These are phyloP conservation scores for Phytophthora cryptogea DNA, from an alignment of 352 stramenopile species.

Conservation along the genomic window DNA sequence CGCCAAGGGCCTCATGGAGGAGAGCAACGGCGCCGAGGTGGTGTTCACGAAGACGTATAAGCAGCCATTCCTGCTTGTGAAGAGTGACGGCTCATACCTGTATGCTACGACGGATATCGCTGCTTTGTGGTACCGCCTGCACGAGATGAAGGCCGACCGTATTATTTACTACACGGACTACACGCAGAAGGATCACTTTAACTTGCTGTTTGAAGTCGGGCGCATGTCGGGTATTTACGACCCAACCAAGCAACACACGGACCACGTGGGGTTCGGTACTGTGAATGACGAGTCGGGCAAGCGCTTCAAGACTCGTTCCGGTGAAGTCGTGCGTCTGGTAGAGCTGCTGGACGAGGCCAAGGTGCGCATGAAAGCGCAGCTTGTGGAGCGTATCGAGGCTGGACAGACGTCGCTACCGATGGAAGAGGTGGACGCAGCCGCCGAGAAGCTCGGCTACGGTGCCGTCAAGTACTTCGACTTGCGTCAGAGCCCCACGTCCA, in stretches of 20 bases:
- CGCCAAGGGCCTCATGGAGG: conserved; percentile 84
- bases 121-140: conserved; percentile 84
- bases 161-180: conserved; percentile 90
- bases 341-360: conserved; percentile 99
- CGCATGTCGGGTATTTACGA: conserved; percentile 81
- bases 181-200: conserved; percentile 89
- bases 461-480: conserved; percentile 99
- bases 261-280: conserved; percentile 87
- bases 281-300: conserved; percentile 89
- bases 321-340: conserved; percentile 98
- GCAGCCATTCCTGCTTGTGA: conserved; percentile 89
- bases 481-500: conserved; percentile 96
- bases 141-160: conserved; percentile 82
- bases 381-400: conserved; percentile 92
- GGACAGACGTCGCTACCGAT: conserved; percentile 86
- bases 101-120: conserved; percentile 89
- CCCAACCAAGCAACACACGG: conserved; percentile 78
- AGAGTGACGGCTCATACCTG: conserved; percentile 86
- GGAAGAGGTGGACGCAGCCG: conserved; percentile 93
- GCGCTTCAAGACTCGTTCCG: conserved; percentile 98
- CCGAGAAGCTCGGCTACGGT: conserved; percentile 97
- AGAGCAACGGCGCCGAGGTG: conserved; percentile 90
- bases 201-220: conserved; percentile 82
- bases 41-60: conserved; percentile 92
- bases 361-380: conserved; percentile 92